phyloP scores from a whole-genome alignment of 148 eudicot genomes.

The Rhododendron molle region DNA sequence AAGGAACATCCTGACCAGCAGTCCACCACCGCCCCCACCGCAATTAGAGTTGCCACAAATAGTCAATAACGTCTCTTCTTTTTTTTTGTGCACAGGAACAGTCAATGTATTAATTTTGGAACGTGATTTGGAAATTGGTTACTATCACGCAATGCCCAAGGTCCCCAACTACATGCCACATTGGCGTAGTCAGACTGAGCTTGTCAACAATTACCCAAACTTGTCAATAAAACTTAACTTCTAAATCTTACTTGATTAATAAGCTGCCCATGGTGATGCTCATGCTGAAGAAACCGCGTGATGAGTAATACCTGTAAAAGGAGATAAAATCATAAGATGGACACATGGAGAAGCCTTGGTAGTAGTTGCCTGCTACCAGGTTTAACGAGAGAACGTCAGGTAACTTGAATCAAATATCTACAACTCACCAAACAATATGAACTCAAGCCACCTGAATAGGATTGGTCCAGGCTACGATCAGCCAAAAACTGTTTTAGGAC shows the following conservation, averaged over 20 bases:
- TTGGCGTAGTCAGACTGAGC: background rate
- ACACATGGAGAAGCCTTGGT: background rate
- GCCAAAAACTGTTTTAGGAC: conserved; percentile 92
- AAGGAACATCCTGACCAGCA: background rate
- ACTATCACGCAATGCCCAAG: background rate
- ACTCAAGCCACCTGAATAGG: conserved; percentile 98
- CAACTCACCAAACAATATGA: conserved; percentile 87
- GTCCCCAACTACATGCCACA: background rate
- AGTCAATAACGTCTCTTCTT: background rate
- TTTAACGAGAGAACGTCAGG: background rate
- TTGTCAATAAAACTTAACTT: background rate
- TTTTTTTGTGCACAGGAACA: background rate
- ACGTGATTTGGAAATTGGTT: background rate
- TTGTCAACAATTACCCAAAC: background rate
- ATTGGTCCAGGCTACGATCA: conserved; percentile 92
- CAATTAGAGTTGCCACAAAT: background rate
- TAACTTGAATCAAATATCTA: background rate
- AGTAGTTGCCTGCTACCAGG: background rate
- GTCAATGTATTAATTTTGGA: background rate
- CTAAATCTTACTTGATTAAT: conserved; percentile 60
- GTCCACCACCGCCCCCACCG: background rate
- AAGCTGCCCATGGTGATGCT: conserved; percentile 86
- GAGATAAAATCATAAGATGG: background rate
- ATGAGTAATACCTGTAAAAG: conserved; percentile 68
- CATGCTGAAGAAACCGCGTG: conserved; percentile 97